Percentiles rank a stretch among this genome's conserved stretches.
Conservation (phyloP, 495 filamentous ascomycete species). For the Xylaria acuta region DNA sequence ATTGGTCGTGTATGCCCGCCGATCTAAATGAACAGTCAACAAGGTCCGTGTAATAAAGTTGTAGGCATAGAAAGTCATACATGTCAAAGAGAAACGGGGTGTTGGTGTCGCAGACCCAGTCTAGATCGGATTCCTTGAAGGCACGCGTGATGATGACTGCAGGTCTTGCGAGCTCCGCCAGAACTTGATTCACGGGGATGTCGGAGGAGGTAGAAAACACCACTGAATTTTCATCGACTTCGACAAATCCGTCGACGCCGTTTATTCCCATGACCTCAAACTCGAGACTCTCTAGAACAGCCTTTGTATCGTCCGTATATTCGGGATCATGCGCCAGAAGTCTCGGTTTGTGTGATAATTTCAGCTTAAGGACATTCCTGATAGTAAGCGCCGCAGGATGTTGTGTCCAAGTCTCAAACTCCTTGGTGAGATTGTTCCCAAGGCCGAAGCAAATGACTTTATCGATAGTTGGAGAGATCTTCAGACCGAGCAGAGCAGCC, state of each 20-base stretch:
- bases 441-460: constrained; percentile 24
- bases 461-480: neutral
- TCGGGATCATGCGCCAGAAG: constrained; percentile 12
- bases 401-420: neutral
- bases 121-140: neutral
- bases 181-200: constrained; percentile 34
- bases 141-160: constrained; percentile 33
- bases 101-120: neutral
- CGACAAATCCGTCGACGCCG: constrained; percentile 32
- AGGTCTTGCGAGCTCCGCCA: constrained; percentile 39
- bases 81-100: neutral
- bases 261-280: neutral
- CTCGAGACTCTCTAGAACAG: neutral
- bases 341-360: neutral
- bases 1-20: neutral
- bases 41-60: neutral
- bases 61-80: neutral
- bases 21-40: neutral
- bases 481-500: neutral
- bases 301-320: neutral
- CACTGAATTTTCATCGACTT: constrained; percentile 33
- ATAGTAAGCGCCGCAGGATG: neutral
- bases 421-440: neutral
- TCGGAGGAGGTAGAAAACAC: constrained; percentile 31
- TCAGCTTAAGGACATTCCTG: neutral